Percentiles rank a stretch among this genome's conserved stretches.
Evolutionary conservation across 306 rosid species (phyloP).

Genomic region (Trifolium subterraneum): DNA sequence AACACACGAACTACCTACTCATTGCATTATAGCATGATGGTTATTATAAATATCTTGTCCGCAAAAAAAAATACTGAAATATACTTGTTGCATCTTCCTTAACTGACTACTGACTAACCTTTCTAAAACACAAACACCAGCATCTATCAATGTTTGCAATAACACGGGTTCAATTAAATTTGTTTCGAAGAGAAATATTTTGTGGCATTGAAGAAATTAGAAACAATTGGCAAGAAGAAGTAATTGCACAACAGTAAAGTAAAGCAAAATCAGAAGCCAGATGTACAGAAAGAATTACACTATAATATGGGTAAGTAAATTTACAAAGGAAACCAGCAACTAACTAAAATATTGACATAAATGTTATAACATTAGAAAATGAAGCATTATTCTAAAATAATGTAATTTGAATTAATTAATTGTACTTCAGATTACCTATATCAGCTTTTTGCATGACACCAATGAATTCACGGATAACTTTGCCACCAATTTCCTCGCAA

Average conservation of each 20-base stretch:
- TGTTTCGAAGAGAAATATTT: constrained; percentile 25
- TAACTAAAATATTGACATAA: constrained; percentile 3
- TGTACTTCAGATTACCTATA: constrained; percentile 60
- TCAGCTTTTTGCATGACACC: constrained; percentile 57
- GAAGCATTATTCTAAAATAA: constrained; percentile 20
- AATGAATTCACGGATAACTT: constrained; percentile 68
- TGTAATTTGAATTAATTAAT: constrained; percentile 13
- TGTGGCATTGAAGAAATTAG: neutral
- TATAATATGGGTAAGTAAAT: constrained; percentile 19
- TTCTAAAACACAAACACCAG: constrained; percentile 2
- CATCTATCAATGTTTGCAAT: constrained; percentile 8
- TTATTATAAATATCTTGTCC: neutral
- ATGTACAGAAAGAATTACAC: neutral
- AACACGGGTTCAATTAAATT: constrained; percentile 9
- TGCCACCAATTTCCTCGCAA: constrained; percentile 86
- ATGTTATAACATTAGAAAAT: constrained; percentile 27
- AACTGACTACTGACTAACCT: neutral
- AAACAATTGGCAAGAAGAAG: constrained; percentile 5
- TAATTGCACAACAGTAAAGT: neutral
- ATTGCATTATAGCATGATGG: neutral
- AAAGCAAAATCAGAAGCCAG: constrained; percentile 9
- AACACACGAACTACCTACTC: neutral
- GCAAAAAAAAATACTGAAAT: neutral
- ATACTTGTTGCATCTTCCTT: neutral
- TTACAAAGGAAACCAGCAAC: neutral